Base-by-base conservation (phyloP, 1,284 basidiomycete genomes). In the Wallemia ichthyophaga region DNA sequence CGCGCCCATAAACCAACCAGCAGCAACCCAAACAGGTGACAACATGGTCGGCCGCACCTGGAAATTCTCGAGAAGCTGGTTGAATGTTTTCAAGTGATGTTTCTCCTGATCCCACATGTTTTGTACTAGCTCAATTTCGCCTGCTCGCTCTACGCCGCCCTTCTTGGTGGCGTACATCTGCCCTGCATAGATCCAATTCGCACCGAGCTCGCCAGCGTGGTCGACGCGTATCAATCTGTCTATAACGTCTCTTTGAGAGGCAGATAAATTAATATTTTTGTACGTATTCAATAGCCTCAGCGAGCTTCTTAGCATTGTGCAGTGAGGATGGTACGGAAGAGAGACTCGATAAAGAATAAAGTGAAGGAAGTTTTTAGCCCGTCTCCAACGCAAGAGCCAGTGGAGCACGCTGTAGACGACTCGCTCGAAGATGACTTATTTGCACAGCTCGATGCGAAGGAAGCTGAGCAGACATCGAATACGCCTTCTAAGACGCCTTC, bases 81-180 rank as follows among this genome's bases (percentile, higher is more conserved):
- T 78, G 78, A 92, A 85, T 27, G 89, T 85, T 0, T 73, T 68
- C 15, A 95, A 73, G 69, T 96, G 91, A 69, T 87, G 87, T 71
- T 85, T 85, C 71, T 96, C 91, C 67, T 87, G 88, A 57, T 86
- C 79, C 88, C 88, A 95, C 91, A 96, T 96, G 62, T 84, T 81
- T 84, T 92, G 62, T 5, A 27, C 2, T 15, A 92, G 71, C 11
- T 76, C 73, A 0, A 78, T 78, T n/a, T 67, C 25, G 71, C 72
- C 67, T 91, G 79, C 24, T 73, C 73, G 23, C 81, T 77, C 0
- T 86, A 71, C 27, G 85, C 74, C 60, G 76, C 77, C 64, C 27
- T 32, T 58, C 23, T 58, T 31, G 56, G 2, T n/a, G 0, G 62
- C 61, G 1, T 60, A 62, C 13, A 60, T 32, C 67, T 92, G 88